Evolutionary conservation across 805 yeast genomes (phyloP).

Genomic region (Brettanomyces bruxellensis): DNA sequence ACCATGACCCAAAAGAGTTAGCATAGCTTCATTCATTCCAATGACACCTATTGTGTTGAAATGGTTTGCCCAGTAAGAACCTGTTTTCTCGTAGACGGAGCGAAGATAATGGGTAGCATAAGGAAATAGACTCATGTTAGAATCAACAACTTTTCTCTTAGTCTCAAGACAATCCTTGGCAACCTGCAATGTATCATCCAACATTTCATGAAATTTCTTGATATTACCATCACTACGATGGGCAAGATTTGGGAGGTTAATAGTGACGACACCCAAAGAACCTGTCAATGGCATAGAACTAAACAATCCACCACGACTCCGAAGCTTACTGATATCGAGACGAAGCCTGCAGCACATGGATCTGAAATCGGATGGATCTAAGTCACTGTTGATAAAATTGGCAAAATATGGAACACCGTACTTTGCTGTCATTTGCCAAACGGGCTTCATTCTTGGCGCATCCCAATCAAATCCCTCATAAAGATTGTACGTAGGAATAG

Average conservation of each 20-base stretch:
- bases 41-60: conserved; percentile 1
- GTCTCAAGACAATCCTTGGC: conserved; percentile 1
- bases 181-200: background rate
- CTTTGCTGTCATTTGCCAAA: conserved; percentile 1
- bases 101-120: background rate
- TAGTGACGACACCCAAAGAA: conserved; percentile 1
- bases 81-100: background rate
- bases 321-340: background rate
- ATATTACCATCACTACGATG: background rate
- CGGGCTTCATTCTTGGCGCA: background rate
- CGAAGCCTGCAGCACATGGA: conserved; percentile 2
- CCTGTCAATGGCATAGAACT: conserved; percentile 1
- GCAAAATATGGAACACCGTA: conserved; percentile 2
- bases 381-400: conserved; percentile 1
- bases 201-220: background rate
- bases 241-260: conserved; percentile 1
- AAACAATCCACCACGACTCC: conserved; percentile 1
- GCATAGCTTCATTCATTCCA: conserved; percentile 2
- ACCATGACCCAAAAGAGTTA: background rate
- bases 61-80: conserved; percentile 1
- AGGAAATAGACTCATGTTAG: background rate
- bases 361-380: conserved; percentile 1
- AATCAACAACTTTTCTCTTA: background rate
- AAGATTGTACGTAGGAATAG: conserved; percentile 1
- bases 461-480: conserved; percentile 2